Conservation (phyloP, 768 basidiomycete genomes). For the Cantharellus anzutake region DNA sequence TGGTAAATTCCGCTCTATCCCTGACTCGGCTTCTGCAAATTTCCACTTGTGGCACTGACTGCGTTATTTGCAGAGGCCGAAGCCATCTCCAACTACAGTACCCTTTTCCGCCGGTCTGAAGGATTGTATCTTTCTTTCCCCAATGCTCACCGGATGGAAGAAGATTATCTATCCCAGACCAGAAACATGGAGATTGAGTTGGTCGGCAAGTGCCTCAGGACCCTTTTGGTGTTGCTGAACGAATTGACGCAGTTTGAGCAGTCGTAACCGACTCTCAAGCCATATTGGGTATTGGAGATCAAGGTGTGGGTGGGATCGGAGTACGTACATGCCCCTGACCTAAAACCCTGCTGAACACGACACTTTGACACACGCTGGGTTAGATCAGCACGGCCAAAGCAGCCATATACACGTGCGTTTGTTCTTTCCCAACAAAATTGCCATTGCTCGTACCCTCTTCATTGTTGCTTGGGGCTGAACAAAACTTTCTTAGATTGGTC, state of each 20-base stretch:
- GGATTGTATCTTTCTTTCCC: conserved; percentile 54
- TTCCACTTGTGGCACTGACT: background rate
- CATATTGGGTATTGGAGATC: conserved; percentile 50
- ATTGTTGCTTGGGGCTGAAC: no score
- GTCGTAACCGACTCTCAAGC: conserved; percentile 76
- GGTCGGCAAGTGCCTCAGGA: conserved; percentile 16
- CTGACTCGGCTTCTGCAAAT: background rate
- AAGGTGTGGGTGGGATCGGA: conserved; percentile 20
- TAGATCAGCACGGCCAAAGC: conserved; percentile 66
- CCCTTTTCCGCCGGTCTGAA: conserved; percentile 61
- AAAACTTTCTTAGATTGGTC: conserved; percentile 26
- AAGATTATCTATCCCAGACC: conserved; percentile 52
- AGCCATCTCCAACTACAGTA: conserved; percentile 69
- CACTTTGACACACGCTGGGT: background rate
- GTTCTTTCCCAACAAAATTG: background rate
- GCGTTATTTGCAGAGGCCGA: conserved; percentile 32
- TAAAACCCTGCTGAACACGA: background rate
- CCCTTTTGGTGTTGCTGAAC: background rate
- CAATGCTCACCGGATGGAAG: conserved; percentile 48
- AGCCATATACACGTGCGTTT: conserved; percentile 46
- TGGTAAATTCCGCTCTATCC: conserved; percentile 22
- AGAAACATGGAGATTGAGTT: conserved; percentile 46
- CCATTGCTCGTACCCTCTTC: no score
- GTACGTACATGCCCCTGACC: background rate
- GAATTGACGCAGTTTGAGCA: background rate